Percentiles rank a stretch among this genome's conserved stretches.
Conservation (phyloP, 345 rosid genomes). For the Acer yangbiense region DNA sequence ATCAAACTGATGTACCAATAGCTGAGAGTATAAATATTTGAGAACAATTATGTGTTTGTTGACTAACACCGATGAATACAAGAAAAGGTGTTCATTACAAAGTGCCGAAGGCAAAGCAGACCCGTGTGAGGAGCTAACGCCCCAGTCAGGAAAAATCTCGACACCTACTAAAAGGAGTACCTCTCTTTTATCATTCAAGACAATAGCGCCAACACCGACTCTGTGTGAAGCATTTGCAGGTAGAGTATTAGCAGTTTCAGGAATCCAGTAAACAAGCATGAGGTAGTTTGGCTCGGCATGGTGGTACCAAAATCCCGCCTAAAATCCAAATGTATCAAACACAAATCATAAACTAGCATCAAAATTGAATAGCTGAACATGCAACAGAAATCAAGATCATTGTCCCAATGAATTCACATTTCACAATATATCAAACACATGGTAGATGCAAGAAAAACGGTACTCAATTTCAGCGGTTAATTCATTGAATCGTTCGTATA, state of each 20-base stretch:
- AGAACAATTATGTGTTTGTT: not conserved
- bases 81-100: not conserved
- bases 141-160: not conserved
- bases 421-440: not conserved
- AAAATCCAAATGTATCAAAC: constrained; percentile 7
- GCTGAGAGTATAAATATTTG: no score
- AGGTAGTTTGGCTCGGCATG: constrained; percentile 85
- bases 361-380: no score
- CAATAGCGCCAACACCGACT: constrained; percentile 72
- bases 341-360: constrained; percentile 3
- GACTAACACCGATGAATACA: not conserved
- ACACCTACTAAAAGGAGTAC: constrained; percentile 34
- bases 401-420: not conserved
- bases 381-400: not conserved
- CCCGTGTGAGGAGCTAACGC: no score
- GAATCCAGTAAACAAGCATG: constrained; percentile 87
- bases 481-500: no score
- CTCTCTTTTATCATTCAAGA: constrained; percentile 72
- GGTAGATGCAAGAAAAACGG: not conserved
- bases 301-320: constrained; percentile 82
- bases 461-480: not conserved
- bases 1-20: not conserved
- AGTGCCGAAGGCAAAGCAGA: no score
- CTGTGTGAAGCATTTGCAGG: constrained; percentile 83
- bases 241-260: constrained; percentile 55